These are phyloP conservation scores for Pichia phayaonensis DNA, from an alignment of 805 yeast species.

Conservation along the genomic window DNA sequence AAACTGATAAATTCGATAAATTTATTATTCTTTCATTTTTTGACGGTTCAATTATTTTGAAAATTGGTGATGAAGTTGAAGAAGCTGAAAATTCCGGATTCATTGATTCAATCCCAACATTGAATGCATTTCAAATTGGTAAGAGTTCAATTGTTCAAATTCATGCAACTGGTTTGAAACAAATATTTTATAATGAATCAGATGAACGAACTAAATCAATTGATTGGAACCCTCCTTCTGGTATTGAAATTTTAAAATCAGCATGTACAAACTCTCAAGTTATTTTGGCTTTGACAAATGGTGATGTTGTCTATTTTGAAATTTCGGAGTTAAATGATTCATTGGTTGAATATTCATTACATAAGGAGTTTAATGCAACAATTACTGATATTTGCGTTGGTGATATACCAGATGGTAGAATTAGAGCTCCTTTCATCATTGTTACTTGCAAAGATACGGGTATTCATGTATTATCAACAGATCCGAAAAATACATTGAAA, in stretches of 20 bases:
- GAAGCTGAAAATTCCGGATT: conserved; percentile 59
- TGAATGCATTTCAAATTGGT: conserved; percentile 67
- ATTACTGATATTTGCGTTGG: conserved; percentile 44
- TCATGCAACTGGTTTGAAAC: conserved; percentile 61
- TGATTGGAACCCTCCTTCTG: conserved; percentile 83
- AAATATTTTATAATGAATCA: conserved; percentile 32
- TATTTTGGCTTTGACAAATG: conserved; percentile 60
- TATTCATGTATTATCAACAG: conserved; percentile 58
- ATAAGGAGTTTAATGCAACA: conserved; percentile 44
- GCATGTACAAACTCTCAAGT: conserved; percentile 62
- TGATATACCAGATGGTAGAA: conserved; percentile 39
- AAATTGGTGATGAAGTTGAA: conserved; percentile 74
- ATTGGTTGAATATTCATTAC: conserved; percentile 62
- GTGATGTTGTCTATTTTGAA: conserved; percentile 79
- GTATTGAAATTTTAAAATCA: conserved; percentile 53
- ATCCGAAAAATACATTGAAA: conserved; percentile 52
- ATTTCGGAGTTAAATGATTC: conserved; percentile 51
- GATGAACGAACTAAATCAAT: conserved; percentile 27
- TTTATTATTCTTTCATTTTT: conserved; percentile 59
- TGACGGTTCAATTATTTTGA: conserved; percentile 62
- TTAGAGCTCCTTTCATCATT: conserved; percentile 51
- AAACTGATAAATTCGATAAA: conserved; percentile 44
- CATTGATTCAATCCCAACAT: conserved; percentile 47
- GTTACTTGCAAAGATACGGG: conserved; percentile 69
- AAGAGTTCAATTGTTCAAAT: conserved; percentile 58